phyloP scores from a whole-genome alignment of 2,329 filamentous ascomycete species.

The Fusarium sp. region DNA sequence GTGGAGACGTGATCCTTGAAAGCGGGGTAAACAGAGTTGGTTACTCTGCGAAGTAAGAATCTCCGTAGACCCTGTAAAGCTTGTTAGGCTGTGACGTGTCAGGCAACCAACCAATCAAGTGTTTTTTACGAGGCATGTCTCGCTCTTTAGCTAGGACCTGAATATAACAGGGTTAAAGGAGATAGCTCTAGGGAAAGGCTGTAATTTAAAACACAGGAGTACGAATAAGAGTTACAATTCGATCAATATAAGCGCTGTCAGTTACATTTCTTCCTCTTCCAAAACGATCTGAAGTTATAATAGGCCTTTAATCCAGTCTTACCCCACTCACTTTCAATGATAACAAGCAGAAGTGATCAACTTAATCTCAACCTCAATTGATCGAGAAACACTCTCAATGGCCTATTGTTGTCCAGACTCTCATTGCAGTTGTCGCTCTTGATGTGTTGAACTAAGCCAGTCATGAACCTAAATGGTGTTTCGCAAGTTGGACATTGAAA shows the following conservation, averaged over 20 bases:
- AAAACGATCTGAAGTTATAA: not conserved
- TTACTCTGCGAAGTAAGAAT: not conserved
- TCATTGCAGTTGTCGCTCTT: not conserved
- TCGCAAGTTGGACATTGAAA: not conserved
- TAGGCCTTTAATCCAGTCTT: not conserved
- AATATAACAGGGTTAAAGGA: not conserved
- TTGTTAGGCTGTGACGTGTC: not conserved
- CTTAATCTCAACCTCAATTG: not conserved
- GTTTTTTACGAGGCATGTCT: not conserved
- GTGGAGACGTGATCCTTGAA: not conserved
- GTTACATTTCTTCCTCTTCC: not conserved
- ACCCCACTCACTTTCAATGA: not conserved
- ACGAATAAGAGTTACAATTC: not conserved
- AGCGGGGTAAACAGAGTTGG: too few relatives aligned
- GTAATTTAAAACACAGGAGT: not conserved
- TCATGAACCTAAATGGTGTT: not conserved
- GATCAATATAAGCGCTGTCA: not conserved
- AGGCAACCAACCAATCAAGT: not conserved
- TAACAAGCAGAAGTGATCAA: not conserved
- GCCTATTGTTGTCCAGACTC: not conserved
- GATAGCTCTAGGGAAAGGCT: not conserved
- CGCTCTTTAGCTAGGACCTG: not conserved
- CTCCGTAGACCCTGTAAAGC: not conserved
- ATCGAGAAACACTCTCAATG: not conserved
- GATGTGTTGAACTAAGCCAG: not conserved